Conservation (phyloP, 352 stramenopile genomes). For the Lagenidium sp. region DNA sequence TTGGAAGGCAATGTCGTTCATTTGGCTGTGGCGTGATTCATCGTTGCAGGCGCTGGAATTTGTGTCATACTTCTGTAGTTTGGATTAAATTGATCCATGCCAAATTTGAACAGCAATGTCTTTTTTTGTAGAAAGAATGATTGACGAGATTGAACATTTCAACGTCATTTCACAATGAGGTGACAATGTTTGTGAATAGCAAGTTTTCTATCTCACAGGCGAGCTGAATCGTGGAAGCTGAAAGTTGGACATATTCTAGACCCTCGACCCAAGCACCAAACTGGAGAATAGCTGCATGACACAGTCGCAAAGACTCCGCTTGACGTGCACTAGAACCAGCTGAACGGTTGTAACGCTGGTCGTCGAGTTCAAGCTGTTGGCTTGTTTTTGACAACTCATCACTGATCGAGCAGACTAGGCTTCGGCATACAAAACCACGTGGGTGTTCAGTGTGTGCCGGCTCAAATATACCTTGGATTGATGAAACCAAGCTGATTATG, state of each 20-base stretch:
- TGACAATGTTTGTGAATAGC: constrained; percentile 9
- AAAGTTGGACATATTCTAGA: constrained; percentile 34
- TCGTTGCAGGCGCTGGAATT: too few relatives aligned
- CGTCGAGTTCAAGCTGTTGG: constrained; percentile 48
- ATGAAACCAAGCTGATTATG: too few relatives aligned
- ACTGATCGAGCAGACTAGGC: constrained; percentile 49
- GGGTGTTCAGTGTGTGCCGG: too few relatives aligned
- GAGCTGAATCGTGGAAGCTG: constrained; percentile 21
- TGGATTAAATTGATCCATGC: too few relatives aligned
- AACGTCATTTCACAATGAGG: too few relatives aligned
- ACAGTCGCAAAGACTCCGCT: constrained; percentile 11
- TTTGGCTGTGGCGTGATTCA: too few relatives aligned
- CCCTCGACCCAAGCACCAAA: constrained; percentile 21
- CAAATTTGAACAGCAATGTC: too few relatives aligned
- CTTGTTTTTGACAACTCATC: constrained; percentile 36
- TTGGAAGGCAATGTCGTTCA: too few relatives aligned
- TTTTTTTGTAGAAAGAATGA: too few relatives aligned
- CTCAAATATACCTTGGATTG: constrained; percentile 19
- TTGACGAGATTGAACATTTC: too few relatives aligned
- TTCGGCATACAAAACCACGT: constrained; percentile 32
- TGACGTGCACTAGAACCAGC: constrained; percentile 24
- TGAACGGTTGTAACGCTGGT: constrained; percentile 30
- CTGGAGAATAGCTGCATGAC: constrained; percentile 11
- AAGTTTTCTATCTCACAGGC: constrained; percentile 48
- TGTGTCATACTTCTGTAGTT: too few relatives aligned